These are phyloP conservation scores for Scheffersomyces ergatensis DNA, from an alignment of 805 yeast genomes.

Conservation along the genomic window DNA sequence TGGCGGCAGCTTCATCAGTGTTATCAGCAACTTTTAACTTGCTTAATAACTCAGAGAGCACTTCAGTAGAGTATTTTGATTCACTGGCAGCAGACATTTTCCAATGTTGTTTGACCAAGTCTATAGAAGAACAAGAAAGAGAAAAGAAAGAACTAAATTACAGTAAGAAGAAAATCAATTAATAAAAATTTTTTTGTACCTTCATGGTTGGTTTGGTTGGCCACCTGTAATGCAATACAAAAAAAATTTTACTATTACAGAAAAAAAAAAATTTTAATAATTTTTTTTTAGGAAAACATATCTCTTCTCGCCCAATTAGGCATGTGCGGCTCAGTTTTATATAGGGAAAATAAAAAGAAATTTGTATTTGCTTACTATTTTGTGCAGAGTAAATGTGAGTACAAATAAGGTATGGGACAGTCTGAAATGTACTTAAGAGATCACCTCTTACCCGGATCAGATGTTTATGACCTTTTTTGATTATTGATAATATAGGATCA, in stretches of 20 bases:
- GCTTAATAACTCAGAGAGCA: constrained; percentile 89
- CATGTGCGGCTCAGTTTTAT: neutral
- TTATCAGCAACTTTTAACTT: constrained; percentile 91
- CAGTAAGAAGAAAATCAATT: constrained; percentile 1
- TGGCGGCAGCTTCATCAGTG: constrained; percentile 81
- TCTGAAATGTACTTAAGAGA: too few species aligned
- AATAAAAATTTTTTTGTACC: neutral
- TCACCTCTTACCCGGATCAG: too few species aligned
- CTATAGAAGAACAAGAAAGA: constrained; percentile 14
- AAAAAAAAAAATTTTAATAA: constrained; percentile 1
- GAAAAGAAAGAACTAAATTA: constrained; percentile 1
- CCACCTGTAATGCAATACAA: neutral
- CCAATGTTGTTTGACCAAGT: constrained; percentile 19
- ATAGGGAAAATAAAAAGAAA: neutral
- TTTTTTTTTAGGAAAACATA: neutral
- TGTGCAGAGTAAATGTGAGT: too few species aligned
- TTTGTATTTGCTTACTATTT: neutral
- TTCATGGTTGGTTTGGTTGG: neutral
- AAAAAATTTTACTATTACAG: constrained; percentile 3
- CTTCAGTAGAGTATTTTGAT: constrained; percentile 67
- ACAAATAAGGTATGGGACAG: too few species aligned
- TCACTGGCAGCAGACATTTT: constrained; percentile 55
- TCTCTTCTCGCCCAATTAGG: neutral
- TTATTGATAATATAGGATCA: too few species aligned
- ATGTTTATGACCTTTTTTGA: too few species aligned